These are phyloP conservation scores for Moesziomyces aphidis DNA, from an alignment of 1,284 basidiomycete genomes.

Conservation along the genomic window DNA sequence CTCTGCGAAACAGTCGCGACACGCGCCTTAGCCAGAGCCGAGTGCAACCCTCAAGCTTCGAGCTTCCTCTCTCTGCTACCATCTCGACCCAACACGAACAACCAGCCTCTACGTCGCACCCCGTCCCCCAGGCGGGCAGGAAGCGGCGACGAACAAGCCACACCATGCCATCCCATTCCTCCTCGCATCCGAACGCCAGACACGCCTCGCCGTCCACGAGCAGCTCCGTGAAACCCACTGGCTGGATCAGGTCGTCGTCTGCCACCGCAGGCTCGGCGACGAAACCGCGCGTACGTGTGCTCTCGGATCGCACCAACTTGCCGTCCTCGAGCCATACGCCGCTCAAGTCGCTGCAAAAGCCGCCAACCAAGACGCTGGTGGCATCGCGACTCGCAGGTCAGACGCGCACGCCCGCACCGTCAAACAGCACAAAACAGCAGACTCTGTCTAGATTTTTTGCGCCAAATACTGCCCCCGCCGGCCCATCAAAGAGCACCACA, in stretches of 20 bases:
- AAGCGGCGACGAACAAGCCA: not conserved
- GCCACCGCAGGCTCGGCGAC: constrained; percentile 1
- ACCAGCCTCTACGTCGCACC: too few relatives aligned
- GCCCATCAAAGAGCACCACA: not conserved
- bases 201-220: constrained; percentile 8
- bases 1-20: not conserved
- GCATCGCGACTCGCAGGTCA: not conserved
- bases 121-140: not conserved
- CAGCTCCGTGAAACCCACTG: constrained; percentile 35
- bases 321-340: constrained; percentile 10
- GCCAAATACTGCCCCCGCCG: constrained; percentile 26
- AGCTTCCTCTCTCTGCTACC: not conserved
- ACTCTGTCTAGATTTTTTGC: constrained; percentile 40
- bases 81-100: not conserved
- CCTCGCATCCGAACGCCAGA: constrained; percentile 4
- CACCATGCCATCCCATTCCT: not conserved
- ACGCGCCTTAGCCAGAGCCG: not conserved
- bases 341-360: constrained; percentile 3
- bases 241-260: constrained; percentile 38
- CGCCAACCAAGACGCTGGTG: not conserved
- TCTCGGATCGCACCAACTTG: constrained; percentile 24
- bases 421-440: constrained; percentile 15
- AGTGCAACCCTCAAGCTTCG: not conserved
- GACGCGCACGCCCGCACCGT: constrained; percentile 3
- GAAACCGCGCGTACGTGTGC: constrained; percentile 2